Conservation (phyloP, 2,329 filamentous ascomycete genomes). For the Venturia aucupariae region DNA sequence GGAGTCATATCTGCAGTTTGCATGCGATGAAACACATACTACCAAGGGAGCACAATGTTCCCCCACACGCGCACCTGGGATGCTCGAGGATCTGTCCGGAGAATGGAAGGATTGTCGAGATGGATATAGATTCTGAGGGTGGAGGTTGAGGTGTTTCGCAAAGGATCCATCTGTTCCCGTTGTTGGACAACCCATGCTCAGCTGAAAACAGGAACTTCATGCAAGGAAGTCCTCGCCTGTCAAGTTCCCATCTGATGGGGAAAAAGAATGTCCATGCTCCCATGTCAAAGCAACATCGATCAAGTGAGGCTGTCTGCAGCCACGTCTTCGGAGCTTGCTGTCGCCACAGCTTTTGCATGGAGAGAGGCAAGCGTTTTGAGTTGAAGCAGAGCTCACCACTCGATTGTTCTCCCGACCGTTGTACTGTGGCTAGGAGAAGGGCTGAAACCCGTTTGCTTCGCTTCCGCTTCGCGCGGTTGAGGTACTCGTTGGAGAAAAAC, state of each 20-base stretch:
- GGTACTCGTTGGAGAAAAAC: too few species aligned
- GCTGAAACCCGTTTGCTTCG: not conserved
- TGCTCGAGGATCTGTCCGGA: not conserved
- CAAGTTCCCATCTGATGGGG: not conserved
- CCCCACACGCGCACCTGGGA: not conserved
- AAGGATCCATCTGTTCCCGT: not conserved
- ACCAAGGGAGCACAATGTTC: not conserved
- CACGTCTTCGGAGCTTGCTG: not conserved
- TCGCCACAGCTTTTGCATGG: not conserved
- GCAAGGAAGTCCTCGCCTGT: slow-evolving; percentile 1
- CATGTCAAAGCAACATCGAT: not conserved
- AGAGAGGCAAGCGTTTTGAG: not conserved
- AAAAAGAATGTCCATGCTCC: not conserved
- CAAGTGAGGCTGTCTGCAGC: not conserved
- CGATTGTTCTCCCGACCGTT: not conserved
- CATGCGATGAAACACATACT: not conserved
- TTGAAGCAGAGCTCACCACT: not conserved
- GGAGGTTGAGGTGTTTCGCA: not conserved
- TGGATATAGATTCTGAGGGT: not conserved
- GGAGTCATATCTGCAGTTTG: slow-evolving; percentile 2
- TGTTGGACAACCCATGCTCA: slow-evolving; percentile 1
- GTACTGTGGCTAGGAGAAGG: not conserved
- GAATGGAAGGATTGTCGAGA: not conserved
- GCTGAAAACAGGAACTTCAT: not conserved
- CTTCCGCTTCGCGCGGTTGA: too few species aligned